Evolutionary conservation across 495 filamentous ascomycete species (phyloP).

Genomic region (Hapsidospora chrysogenum): DNA sequence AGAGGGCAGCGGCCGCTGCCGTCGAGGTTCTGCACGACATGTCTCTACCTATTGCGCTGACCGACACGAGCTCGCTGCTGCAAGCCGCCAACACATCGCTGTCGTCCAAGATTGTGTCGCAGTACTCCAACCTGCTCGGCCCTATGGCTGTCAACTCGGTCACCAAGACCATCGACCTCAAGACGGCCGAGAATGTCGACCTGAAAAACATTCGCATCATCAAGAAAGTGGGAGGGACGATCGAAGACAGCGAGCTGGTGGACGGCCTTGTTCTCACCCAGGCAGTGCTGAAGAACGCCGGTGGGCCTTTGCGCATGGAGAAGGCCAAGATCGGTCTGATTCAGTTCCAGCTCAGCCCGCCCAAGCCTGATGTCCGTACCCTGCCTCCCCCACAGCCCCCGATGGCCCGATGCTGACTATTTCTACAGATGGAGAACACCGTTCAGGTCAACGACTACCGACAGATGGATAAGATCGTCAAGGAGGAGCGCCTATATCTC

Average conservation of each 20-base stretch:
- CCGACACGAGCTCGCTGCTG: conserved; percentile 75
- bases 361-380: conserved; percentile 81
- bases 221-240: conserved; percentile 96
- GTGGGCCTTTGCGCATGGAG: conserved; percentile 84
- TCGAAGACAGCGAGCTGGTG: conserved; percentile 94
- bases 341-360: conserved; percentile 94
- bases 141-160: conserved; percentile 97
- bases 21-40: conserved; percentile 87
- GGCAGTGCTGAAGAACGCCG: conserved; percentile 79
- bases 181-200: conserved; percentile 92
- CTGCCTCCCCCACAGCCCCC: neutral
- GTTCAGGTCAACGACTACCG: conserved; percentile 98
- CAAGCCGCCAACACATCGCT: conserved; percentile 95
- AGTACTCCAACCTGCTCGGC: conserved; percentile 81
- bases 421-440: conserved; percentile 85
- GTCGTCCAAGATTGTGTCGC: conserved; percentile 95
- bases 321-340: conserved; percentile 95
- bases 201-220: conserved; percentile 89
- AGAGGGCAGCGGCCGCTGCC: conserved; percentile 74
- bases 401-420: conserved; percentile 5
- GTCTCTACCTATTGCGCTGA: conserved; percentile 82
- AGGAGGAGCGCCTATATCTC: conserved; percentile 95
- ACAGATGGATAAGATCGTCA: conserved; percentile 99
- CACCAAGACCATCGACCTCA: conserved; percentile 82
- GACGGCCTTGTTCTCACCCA: conserved; percentile 91